Evolutionary conservation across 2,329 filamentous ascomycete genomes (phyloP), one percentile per base, ranked within the genome.

Genomic region (Davidsoniella eucalypti): DNA sequence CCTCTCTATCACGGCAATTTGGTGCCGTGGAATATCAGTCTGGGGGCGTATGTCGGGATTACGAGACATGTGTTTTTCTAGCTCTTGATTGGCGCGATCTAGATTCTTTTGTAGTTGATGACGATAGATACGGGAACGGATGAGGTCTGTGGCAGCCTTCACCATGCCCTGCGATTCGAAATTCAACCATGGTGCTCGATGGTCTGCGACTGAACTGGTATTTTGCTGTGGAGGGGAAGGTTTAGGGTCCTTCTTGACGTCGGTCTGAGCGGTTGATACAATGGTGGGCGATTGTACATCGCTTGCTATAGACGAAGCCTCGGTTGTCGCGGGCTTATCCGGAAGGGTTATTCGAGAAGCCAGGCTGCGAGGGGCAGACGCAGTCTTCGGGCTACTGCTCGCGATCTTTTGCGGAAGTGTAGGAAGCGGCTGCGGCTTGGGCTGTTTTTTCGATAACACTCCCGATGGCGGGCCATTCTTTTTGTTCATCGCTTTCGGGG

Each of bases 31-130:
- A 5, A 49, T 7, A 6, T 49, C 40, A 14, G 40, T 33, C 29
- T 49, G 47, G n/a, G 39, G 39, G 14, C 47, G 40, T 7, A 49
- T 26, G 37, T 49, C 47, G 5, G 40, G 47, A 18, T 49, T 17
- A n/a, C 40, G 47, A 12, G 47, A 49, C 5, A 49, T 36, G 23
- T 49, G 47, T 9, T 38, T 44, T 33, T 49, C 47, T 26, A 49
- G 18, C 2, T 33, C 33, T 21, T 49, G 47, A n/a, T 33, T 37
- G 12, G 47, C 33, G 23, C 23, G 36, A 14, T 44, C 29, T 21
- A 49, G 16, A 16, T 43, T 26, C 16, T 42, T 41, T 36, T 6
- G 40, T n/a, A 44, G 25, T n/a, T 49, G 47, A 38, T 42, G 18
- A n/a, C 33, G 40, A 23, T 33, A 16, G 12, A 49, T 1, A 41